Base-by-base conservation (phyloP, 2,329 filamentous ascomycete genomes). In the Phyllosticta citribraziliensis region DNA sequence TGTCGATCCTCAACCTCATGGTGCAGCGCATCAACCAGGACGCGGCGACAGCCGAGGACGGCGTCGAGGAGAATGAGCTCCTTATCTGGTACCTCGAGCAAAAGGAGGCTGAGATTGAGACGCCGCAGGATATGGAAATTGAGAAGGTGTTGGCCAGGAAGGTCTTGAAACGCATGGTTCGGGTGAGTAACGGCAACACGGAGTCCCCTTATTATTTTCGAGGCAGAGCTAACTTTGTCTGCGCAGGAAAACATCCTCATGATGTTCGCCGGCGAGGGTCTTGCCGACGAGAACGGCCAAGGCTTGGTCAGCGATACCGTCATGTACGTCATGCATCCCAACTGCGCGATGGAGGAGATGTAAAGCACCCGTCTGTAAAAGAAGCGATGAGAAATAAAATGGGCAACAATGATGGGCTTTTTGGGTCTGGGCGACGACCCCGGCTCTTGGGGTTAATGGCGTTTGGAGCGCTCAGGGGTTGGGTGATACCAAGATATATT, bases 121-220 rank as follows among this genome's bases (percentile, higher is more conserved):
- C 79, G 52, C 87, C 95, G 73, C 91, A 96, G 61, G 90, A 92
- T 67, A 82, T 96, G 69, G 83, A 92, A 70, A 79, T 78, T 17
- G 91, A 97, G 76, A 83, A 84, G 70, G 79, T 79, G 2, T 76
- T 96, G 61, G 88, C 87, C 14, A 83, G 79, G 71, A 94, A 96
- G 82, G 93, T 99, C 58, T 76, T 99, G 67, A 96, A 89, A 82
- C 88, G 90, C 75, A 95, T 97, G 88, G 88, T 97, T 70, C 97
- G 94, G 87, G 91, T 94, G 79, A 70, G 84, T 76, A 54, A 22
- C 22, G 22, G 60, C 20, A 47, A 47, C 65, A 54, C 50, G 30
- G 25, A 61, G 20, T 51, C 9, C 62, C n/a, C 63, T 2, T 12
- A 27, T 61, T 3, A 30, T 47, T 25, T 30, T 50, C 11, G 30